Conservation (phyloP, 495 filamentous ascomycete genomes). For the Penicillium cinerascens region DNA sequence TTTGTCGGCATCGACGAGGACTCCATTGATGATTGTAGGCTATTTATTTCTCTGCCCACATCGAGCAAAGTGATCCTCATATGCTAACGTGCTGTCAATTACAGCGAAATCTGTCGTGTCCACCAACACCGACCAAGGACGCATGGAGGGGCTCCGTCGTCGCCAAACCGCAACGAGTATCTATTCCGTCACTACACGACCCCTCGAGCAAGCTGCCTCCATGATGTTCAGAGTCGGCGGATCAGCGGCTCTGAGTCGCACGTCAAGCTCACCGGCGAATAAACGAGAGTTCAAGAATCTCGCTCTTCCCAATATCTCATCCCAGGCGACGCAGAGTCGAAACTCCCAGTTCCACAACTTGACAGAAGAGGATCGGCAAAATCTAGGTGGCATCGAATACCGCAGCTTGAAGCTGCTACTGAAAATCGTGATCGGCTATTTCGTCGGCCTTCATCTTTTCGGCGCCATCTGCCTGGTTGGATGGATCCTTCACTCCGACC, state of each 20-base stretch:
- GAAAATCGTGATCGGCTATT: constrained; percentile 59
- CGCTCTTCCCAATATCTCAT: constrained; percentile 25
- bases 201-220: constrained; percentile 10
- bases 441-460: constrained; percentile 60
- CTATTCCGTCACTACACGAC: not conserved
- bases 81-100: not conserved
- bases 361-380: constrained; percentile 55
- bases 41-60: not conserved
- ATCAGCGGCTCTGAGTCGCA: not conserved
- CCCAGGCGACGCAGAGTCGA: constrained; percentile 61
- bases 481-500: constrained; percentile 60
- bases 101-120: not conserved
- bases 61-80: not conserved
- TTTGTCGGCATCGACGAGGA: constrained; percentile 18
- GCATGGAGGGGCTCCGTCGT: not conserved
- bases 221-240: constrained; percentile 5
- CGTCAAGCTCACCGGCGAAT: not conserved
- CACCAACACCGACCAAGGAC: not conserved
- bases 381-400: constrained; percentile 60
- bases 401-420: constrained; percentile 55
- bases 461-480: constrained; percentile 61
- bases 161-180: not conserved
- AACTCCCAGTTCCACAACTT: constrained; percentile 76
- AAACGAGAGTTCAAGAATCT: constrained; percentile 9
- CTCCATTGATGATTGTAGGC: constrained; percentile 14